Base-by-base conservation (phyloP, 1,139 yeast species). In the Pichia sp. region DNA sequence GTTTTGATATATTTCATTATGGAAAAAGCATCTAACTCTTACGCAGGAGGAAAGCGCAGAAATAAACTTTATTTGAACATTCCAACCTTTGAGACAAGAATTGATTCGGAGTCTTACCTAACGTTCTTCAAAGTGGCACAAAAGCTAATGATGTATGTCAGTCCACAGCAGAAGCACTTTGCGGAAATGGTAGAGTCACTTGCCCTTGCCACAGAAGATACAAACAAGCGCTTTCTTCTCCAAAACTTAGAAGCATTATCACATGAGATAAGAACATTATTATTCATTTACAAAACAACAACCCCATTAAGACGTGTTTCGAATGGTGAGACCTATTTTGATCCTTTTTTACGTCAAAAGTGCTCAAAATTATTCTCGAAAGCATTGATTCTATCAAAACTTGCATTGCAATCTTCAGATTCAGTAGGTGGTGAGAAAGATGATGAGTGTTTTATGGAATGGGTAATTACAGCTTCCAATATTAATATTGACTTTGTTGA, bases 401-500 rank as follows among this genome's bases (percentile, higher is more conserved):
- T 76, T 51, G 66, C 66, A 16, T 12, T 36, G 9, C 8, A 48
- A n/a, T 36, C 53, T n/a, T 38, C 24, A 12, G 24, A 41, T 42
- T 48, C 57, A 3, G 30, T 24, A 16, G 60, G 56, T 8, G 63
- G 63, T 60, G 73, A 65, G 69, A 61, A 56, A 66, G 66, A 60
- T 71, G 60, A 60, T 46, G 24, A 54, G 14, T 54, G 57, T 33
- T 53, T 48, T 52, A 31, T 58, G 46, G 63, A 60, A 52, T 56
- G 60, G 61, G 42, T 49, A 43, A 91, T 87, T 53, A 92, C 77
- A 30, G 93, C 83, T 7, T 92, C 84, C 0, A 96, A 87, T 67
- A 91, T 93, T 61, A 91, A 83, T 88, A 89, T 91, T n/a, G 97
- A 88, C 65, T 73, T 91, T 63, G 72, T 90, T 52, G 83, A 80